Conservation (phyloP, 1,284 basidiomycete genomes). For the Stygiomarasmius scandens region DNA sequence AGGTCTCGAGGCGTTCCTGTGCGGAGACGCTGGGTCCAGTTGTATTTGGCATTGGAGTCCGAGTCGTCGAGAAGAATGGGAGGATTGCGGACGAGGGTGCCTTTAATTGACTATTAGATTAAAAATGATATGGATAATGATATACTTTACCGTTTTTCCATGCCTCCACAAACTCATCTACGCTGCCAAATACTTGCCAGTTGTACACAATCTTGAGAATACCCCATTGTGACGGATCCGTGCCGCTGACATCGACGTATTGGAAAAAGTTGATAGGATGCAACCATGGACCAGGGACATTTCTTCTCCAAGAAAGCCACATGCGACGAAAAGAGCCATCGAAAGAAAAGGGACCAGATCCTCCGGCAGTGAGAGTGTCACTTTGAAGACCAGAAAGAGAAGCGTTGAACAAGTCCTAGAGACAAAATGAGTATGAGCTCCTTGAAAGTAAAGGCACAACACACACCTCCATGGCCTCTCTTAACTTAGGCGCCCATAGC, state of each 20-base stretch:
- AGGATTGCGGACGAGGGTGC: conserved; percentile 45
- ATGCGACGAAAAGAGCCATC: conserved; percentile 61
- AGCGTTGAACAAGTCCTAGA: conserved; percentile 48
- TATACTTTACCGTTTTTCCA: conserved; percentile 43
- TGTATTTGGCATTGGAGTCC: too few relatives aligned
- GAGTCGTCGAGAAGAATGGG: conserved; percentile 32
- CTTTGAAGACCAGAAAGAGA: conserved; percentile 39
- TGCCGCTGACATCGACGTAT: conserved; percentile 61
- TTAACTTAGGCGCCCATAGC: conserved; percentile 36
- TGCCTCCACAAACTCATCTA: conserved; percentile 54
- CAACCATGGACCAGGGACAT: conserved; percentile 53
- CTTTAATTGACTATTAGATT: background rate
- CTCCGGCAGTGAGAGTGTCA: conserved; percentile 47
- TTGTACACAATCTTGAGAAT: conserved; percentile 62
- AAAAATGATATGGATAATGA: background rate
- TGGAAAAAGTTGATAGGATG: conserved; percentile 58
- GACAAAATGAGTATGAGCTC: conserved; percentile 1
- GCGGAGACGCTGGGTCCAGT: conserved; percentile 53
- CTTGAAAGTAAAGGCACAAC: conserved; percentile 12
- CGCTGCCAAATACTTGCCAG: conserved; percentile 52
- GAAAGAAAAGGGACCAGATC: conserved; percentile 55
- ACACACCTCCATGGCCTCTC: conserved; percentile 43
- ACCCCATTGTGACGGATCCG: conserved; percentile 54
- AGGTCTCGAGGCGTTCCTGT: conserved; percentile 48
- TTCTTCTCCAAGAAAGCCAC: conserved; percentile 54